Base-by-base conservation (phyloP, 2,329 filamentous ascomycete species). In the Leptoxyphium fumago region DNA sequence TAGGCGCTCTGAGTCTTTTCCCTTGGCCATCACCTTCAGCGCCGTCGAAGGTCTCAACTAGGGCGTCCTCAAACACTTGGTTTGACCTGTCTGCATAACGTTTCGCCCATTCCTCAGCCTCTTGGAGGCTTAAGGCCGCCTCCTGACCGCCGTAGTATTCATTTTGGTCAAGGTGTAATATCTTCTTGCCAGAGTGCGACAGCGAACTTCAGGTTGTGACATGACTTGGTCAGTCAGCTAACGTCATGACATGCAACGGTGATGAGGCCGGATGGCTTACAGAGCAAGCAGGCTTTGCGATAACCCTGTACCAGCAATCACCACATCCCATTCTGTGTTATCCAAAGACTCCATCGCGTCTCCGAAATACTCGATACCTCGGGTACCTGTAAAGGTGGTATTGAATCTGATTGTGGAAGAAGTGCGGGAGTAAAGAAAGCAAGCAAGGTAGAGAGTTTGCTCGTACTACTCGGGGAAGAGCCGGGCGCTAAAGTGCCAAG, bases 131-230 rank as follows among this genome's bases (percentile, higher is more conserved):
- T 52, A 96, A 75, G 2, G 86, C 85, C 49, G 89, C 87, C 60
- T 94, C 86, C 34, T 80, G 63, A 43, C 83, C 84, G 55, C 89
- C 89, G 66, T 96, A 96, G 64, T 85, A 94, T 49, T 79, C 73
- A 66, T 94, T 88, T 50, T 76, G 74, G 61, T 96, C 89, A 60
- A 95, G 70, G 62, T 96, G 89, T 47, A 96, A 75, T 52, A 95
- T 77, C 56, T 85, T 91, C 71, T 94, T 94, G 60, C 80, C 81
- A 49, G 87, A 94, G 59, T 88, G 82, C 53, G 89, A 96, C 55
- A 96, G 74, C 57, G 89, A 83, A 74, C 89, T 96, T 73, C 60
- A 63, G 57, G 60, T 65, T 74, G 50, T 44, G 39, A 53, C 57
- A 81, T 66, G 11, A 4, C 32, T 36, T 64, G 79, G 38, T 86